Conservation (phyloP, 2,329 filamentous ascomycete species). For the Gyromitra esculenta region DNA sequence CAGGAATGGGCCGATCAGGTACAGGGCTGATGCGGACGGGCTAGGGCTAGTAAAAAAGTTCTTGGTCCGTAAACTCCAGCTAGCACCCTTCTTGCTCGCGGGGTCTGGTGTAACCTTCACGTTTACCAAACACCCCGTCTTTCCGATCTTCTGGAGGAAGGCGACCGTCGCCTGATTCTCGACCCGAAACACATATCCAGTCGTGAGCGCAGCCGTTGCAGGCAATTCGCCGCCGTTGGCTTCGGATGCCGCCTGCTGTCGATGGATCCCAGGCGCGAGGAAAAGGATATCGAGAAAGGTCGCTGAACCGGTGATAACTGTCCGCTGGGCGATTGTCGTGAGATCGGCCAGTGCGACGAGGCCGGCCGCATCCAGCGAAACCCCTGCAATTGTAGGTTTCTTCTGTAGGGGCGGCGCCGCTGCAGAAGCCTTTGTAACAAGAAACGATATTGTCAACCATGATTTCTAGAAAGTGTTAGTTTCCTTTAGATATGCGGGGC, state of each 20-base stretch:
- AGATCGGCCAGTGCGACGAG: slow-evolving; percentile 71
- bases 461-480: background rate
- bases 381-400: background rate
- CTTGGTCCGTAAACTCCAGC: slow-evolving; percentile 58
- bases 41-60: slow-evolving; percentile 60
- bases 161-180: slow-evolving; percentile 65
- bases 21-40: background rate
- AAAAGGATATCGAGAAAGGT: slow-evolving; percentile 69
- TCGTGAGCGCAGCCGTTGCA: slow-evolving; percentile 62
- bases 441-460: background rate
- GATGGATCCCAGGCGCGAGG: slow-evolving; percentile 70
- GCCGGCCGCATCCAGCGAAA: slow-evolving; percentile 62
- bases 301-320: slow-evolving; percentile 68
- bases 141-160: slow-evolving; percentile 68
- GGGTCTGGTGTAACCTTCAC: slow-evolving; percentile 65
- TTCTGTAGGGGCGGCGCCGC: too few species aligned
- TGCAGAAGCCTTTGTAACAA: too few species aligned
- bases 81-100: slow-evolving; percentile 63
- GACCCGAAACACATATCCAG: slow-evolving; percentile 62
- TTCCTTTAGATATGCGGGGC: background rate
- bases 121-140: slow-evolving; percentile 68
- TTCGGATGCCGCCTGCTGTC: slow-evolving; percentile 68
- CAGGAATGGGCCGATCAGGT: slow-evolving; percentile 63
- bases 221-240: slow-evolving; percentile 63
- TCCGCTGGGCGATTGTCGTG: slow-evolving; percentile 67